Evolutionary conservation across 345 rosid genomes (phyloP).

Genomic region (Raphanus raphanistrum): DNA sequence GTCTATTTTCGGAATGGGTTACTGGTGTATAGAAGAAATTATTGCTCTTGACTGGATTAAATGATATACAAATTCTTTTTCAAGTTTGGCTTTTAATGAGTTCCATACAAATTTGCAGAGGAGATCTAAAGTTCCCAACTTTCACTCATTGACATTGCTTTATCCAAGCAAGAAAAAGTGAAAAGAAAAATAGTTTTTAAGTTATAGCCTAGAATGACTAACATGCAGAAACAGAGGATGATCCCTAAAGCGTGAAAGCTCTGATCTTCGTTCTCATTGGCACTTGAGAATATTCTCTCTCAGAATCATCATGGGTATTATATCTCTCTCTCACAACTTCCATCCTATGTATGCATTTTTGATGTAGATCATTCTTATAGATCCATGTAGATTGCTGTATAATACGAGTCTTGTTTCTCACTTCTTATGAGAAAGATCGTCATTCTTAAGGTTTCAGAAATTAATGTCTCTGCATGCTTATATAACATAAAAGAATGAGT

Average conservation of each 20-base stretch:
- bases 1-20: slow-evolving; percentile 24
- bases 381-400: slow-evolving; percentile 8
- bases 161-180: background rate
- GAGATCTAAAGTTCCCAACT: slow-evolving; percentile 17
- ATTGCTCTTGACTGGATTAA: background rate
- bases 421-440: background rate
- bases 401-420: background rate
- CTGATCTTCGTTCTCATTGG: slow-evolving; percentile 7
- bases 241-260: slow-evolving; percentile 25
- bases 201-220: slow-evolving; percentile 17
- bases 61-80: background rate
- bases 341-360: slow-evolving; percentile 3
- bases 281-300: slow-evolving; percentile 4
- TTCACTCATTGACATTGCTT: background rate
- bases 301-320: slow-evolving; percentile 31
- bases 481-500: background rate
- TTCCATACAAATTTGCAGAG: slow-evolving; percentile 1
- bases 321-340: slow-evolving; percentile 11
- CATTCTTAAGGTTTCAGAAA: background rate
- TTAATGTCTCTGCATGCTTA: slow-evolving; percentile 12
- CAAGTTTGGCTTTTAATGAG: slow-evolving; percentile 25
- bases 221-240: slow-evolving; percentile 18
- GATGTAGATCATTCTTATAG: slow-evolving; percentile 1
- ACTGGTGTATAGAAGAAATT: slow-evolving; percentile 8
- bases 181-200: background rate